These are phyloP conservation scores for Aspergillus sp. DNA, from an alignment of 2,329 filamentous ascomycete genomes.

Conservation along the genomic window DNA sequence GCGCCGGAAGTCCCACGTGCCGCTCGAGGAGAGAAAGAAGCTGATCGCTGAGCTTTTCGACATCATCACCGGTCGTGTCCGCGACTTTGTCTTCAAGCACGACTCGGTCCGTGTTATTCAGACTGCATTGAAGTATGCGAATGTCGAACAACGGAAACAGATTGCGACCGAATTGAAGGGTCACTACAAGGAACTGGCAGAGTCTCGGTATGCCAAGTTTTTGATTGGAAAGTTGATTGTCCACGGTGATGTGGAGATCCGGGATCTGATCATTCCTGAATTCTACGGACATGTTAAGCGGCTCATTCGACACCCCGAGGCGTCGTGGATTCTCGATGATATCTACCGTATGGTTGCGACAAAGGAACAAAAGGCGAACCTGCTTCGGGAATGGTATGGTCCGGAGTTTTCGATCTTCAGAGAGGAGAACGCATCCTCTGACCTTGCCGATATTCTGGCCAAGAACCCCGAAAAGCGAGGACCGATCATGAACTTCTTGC, in stretches of 20 bases:
- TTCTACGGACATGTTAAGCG: conserved; percentile 92
- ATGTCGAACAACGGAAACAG: conserved; percentile 73
- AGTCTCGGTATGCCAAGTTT: conserved; percentile 97
- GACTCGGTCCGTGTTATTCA: conserved; percentile 95
- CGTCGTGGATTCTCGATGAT: conserved; percentile 96
- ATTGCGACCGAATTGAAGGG: conserved; percentile 85
- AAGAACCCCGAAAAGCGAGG: conserved; percentile 78
- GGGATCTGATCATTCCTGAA: conserved; percentile 84
- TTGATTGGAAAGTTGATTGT: conserved; percentile 91
- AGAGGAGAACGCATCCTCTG: conserved; percentile 52
- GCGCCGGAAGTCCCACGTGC: conserved; percentile 87
- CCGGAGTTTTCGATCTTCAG: conserved; percentile 84
- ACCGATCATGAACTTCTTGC: conserved; percentile 79
- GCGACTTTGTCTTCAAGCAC: conserved; percentile 97
- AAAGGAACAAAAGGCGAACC: conserved; percentile 74
- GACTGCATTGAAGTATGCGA: conserved; percentile 94
- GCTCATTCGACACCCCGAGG: conserved; percentile 92
- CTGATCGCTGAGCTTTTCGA: conserved; percentile 85
- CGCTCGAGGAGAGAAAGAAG: conserved; percentile 79
- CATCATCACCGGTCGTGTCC: conserved; percentile 85
- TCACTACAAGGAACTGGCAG: conserved; percentile 76
- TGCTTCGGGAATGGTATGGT: conserved; percentile 95
- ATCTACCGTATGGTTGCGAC: conserved; percentile 88
- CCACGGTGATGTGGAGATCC: conserved; percentile 81
- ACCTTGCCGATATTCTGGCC: conserved; percentile 70